These are phyloP conservation scores for Zygosaccharomyces rouxii DNA, from an alignment of 805 yeast genomes.

Conservation along the genomic window DNA sequence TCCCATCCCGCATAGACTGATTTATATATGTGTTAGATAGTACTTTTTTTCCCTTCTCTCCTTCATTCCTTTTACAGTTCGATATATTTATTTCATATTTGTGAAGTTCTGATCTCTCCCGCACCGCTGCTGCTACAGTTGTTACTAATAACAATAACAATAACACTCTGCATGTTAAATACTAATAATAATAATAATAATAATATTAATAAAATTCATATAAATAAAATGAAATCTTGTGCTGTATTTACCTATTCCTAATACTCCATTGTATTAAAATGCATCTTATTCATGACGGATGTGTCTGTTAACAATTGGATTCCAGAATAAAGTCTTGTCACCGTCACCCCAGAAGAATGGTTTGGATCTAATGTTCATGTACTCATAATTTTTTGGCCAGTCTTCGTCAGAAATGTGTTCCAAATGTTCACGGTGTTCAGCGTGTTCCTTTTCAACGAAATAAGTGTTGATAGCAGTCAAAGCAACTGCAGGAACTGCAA, in stretches of 20 bases:
- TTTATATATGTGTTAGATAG: slow-evolving; percentile 4
- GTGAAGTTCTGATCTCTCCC: not conserved
- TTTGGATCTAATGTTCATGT: slow-evolving; percentile 82
- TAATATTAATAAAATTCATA: not conserved
- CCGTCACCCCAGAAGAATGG: slow-evolving; percentile 99
- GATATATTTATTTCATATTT: not conserved
- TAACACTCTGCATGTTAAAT: not conserved
- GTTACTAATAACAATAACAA: too few species aligned
- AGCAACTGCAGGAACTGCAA: slow-evolving; percentile 79
- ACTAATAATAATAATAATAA: not conserved
- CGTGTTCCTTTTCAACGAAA: slow-evolving; percentile 81
- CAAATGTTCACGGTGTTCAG: slow-evolving; percentile 80
- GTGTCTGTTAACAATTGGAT: slow-evolving; percentile 86
- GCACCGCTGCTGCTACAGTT: not conserved
- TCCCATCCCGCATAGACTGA: slow-evolving; percentile 5
- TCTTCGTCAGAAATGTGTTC: slow-evolving; percentile 73
- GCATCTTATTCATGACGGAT: slow-evolving; percentile 37
- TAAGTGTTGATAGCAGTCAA: slow-evolving; percentile 76
- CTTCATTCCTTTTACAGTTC: not conserved
- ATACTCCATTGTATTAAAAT: not conserved
- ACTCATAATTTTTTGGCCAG: slow-evolving; percentile 88
- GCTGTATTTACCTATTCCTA: not conserved
- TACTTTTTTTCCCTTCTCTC: not conserved
- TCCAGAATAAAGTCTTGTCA: slow-evolving; percentile 96
- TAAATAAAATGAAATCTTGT: not conserved